Evolutionary conservation across 768 basidiomycete genomes (phyloP).

Genomic region (Boletellus sp.): DNA sequence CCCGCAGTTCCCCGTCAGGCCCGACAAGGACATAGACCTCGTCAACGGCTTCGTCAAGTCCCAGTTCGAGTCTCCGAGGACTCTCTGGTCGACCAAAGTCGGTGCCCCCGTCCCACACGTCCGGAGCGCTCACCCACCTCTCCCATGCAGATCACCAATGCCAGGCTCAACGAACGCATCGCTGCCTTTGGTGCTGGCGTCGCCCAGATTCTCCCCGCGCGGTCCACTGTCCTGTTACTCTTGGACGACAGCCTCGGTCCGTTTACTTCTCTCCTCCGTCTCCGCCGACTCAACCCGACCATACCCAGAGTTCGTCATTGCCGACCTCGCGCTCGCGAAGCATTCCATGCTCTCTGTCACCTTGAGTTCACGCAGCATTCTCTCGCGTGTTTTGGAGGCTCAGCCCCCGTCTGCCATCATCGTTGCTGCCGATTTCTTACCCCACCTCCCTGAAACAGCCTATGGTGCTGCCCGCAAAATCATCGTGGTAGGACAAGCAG

Average conservation of each 20-base stretch:
- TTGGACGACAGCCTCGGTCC: slow-evolving; percentile 77
- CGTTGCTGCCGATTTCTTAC: slow-evolving; percentile 61
- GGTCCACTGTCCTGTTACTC: slow-evolving; percentile 69
- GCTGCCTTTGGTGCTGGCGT: slow-evolving; percentile 73
- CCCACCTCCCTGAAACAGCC: slow-evolving; percentile 66
- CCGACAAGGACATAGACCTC: slow-evolving; percentile 66
- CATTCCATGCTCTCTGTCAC: slow-evolving; percentile 69
- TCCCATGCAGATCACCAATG: slow-evolving; percentile 63
- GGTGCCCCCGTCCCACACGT: slow-evolving; percentile 7
- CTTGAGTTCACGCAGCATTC: slow-evolving; percentile 53
- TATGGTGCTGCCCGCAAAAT: slow-evolving; percentile 61
- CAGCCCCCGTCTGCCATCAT: slow-evolving; percentile 75
- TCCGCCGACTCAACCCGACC: not conserved
- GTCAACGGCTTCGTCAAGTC: slow-evolving; percentile 64
- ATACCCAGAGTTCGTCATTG: slow-evolving; percentile 65
- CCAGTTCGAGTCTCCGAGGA: slow-evolving; percentile 63
- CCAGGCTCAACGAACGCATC: slow-evolving; percentile 64
- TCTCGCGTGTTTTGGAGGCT: slow-evolving; percentile 60
- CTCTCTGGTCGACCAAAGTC: slow-evolving; percentile 79
- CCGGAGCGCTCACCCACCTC: not conserved
- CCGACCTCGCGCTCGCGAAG: slow-evolving; percentile 74
- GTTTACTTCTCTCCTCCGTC: slow-evolving; percentile 10
- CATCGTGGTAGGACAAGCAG: slow-evolving; percentile 69
- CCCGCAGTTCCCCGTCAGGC: slow-evolving; percentile 66
- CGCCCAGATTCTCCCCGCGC: slow-evolving; percentile 48